Percentiles rank a stretch among this genome's conserved stretches.
Evolutionary conservation across 2,329 filamentous ascomycete species (phyloP).

Genomic region (Alternaria sp.): DNA sequence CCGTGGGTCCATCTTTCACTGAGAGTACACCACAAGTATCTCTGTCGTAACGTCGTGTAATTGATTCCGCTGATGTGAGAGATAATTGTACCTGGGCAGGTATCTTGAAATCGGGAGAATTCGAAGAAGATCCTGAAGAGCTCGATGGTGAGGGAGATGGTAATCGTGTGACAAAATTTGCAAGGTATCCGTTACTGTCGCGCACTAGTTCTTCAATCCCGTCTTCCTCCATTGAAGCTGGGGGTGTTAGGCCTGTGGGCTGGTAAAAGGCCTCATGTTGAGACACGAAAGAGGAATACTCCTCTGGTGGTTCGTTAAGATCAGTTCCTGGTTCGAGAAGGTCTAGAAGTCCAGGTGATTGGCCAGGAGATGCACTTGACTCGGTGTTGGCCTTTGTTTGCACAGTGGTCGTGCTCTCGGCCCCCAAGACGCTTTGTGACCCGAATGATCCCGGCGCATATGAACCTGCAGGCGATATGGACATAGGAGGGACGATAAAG

Average conservation of each 20-base stretch:
- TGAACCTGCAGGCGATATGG: slow-evolving; percentile 40
- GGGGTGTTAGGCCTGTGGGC: slow-evolving; percentile 39
- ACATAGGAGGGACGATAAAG: slow-evolving; percentile 34
- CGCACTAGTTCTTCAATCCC: slow-evolving; percentile 66
- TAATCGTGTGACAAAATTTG: slow-evolving; percentile 50
- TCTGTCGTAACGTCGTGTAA: slow-evolving; percentile 69
- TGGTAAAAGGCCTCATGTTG: slow-evolving; percentile 48
- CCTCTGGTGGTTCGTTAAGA: slow-evolving; percentile 53
- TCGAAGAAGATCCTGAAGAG: slow-evolving; percentile 46
- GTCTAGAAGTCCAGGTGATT: slow-evolving; percentile 59
- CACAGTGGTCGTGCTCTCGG: slow-evolving; percentile 38
- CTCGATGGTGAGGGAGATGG: slow-evolving; percentile 49
- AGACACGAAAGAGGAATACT: slow-evolving; percentile 45
- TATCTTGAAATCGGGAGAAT: slow-evolving; percentile 30
- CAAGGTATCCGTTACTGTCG: slow-evolving; percentile 40
- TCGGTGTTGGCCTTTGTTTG: slow-evolving; percentile 39
- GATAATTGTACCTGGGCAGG: slow-evolving; percentile 59
- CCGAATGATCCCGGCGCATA: slow-evolving; percentile 47
- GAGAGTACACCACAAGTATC: slow-evolving; percentile 75
- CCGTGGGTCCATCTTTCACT: slow-evolving; percentile 72
- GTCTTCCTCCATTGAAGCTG: slow-evolving; percentile 50
- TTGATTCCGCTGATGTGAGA: slow-evolving; percentile 65
- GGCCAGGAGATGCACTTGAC: slow-evolving; percentile 53
- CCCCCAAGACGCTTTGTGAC: slow-evolving; percentile 52
- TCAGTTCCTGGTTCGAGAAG: slow-evolving; percentile 60